Evolutionary conservation across 345 rosid genomes (phyloP), one percentile per base, ranked within the genome.

Genomic region (Hirschfeldia incana): DNA sequence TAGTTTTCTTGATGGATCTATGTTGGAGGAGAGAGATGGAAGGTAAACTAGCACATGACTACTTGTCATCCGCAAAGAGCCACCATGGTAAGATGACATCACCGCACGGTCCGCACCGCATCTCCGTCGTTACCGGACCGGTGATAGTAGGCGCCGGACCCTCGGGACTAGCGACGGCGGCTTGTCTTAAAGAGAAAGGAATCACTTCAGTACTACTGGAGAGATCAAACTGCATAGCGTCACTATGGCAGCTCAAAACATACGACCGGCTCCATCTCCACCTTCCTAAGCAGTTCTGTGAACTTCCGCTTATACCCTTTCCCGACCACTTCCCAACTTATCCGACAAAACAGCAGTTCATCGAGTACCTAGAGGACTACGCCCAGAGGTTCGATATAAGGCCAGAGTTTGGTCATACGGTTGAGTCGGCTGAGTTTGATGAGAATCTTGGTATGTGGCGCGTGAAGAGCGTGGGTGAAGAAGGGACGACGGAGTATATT

Each of bases 131-230:
- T 3, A 30, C 78, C 2, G 89, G 92, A 13, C 88, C 94, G 3
- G 77, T 93, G 28, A 90, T 91, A 55, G 89, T 93, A 3, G 97
- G 98, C 0, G 94, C 92, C 0, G 98, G 97, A 6, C 97, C 97
- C 1, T 90, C 97, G 1, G 97, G 97, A 0, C 81, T 93, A 3
- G 94, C 94, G 9, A 78, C 85, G n/a, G 92, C 92, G 1, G 94
- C 97, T 4, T 88, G 97, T 80, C 88, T 93, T 2, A 84, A 83
- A 13, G 72, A 82, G 76, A 82, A 49, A 71, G 89, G 85, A 0
- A 82, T 93, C 1, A 72, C 80, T 13, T 81, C 87, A 30, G 58
- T 88, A 34, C 74, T 91, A 37, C 87, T 93, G 2, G 98, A 93
- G 83, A 86, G 89, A 80, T 85, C 91, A 62, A 82, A 85, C 81